These are phyloP conservation scores for Amaranthus hypochondriacus DNA, from an alignment of 148 eudicot genomes.

Conservation along the genomic window DNA sequence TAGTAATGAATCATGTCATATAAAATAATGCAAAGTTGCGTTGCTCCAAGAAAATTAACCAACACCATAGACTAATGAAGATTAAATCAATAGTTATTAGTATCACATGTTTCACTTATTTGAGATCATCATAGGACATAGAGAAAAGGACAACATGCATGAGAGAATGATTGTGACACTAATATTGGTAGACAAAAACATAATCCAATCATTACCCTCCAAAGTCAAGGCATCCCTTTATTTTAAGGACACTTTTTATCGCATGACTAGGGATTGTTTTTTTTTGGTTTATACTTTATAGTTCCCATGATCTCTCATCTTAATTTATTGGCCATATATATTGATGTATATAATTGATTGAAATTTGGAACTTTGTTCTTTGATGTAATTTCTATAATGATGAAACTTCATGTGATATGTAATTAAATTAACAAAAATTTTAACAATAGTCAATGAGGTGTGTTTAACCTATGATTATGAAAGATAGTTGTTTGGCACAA, in stretches of 20 bases:
- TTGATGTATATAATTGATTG: slow-evolving; percentile 5
- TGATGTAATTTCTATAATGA: not conserved
- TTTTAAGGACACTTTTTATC: slow-evolving; percentile 16
- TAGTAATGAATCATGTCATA: not conserved
- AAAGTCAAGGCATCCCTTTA: slow-evolving; percentile 13
- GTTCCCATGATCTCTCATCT: not conserved
- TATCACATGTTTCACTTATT: slow-evolving; percentile 5
- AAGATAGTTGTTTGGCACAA: no score
- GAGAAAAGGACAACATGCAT: slow-evolving; percentile 13
- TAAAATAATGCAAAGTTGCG: no score
- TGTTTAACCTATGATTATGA: no score
- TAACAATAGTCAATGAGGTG: no score
- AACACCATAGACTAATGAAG: no score
- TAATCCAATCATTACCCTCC: slow-evolving; percentile 12
- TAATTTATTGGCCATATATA: not conserved
- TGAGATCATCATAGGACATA: not conserved
- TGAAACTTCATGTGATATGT: not conserved
- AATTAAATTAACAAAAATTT: not conserved
- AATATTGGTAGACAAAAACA: not conserved
- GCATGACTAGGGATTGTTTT: slow-evolving; percentile 24
- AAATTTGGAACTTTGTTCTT: slow-evolving; percentile 15
- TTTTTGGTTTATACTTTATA: slow-evolving; percentile 12
- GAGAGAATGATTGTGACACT: slow-evolving; percentile 7
- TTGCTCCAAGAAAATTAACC: no score
- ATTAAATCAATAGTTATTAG: not conserved